Base-by-base conservation (phyloP, 2,329 filamentous ascomycete species). In the Emergomyces pasteurianus region DNA sequence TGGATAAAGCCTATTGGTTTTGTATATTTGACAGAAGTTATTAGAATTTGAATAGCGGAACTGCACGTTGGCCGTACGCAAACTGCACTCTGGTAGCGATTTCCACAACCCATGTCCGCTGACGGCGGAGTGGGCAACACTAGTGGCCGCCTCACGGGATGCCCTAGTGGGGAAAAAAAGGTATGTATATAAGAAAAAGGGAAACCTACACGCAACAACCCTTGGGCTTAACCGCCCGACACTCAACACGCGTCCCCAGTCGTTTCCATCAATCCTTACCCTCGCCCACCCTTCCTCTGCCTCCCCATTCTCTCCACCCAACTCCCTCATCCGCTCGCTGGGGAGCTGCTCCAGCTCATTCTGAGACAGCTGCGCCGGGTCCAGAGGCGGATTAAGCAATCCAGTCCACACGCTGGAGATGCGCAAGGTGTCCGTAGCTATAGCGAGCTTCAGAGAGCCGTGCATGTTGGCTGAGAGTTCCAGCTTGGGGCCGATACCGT, bases 401-500 rank as follows among this genome's bases (percentile, higher is more conserved):
- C 86, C 89, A 2, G 84, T 85, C 94, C 94, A 99, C 50, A 88
- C 83, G 68, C 88, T 94, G 61, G 86, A 86, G 61, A 97, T 95
- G 63, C 87, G 86, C 67, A 96, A 84, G 8, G 88, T 84, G 71
- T 97, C 92, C 0, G 91, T 94, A 42, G 83, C 81, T 63, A 96
- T 87, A 12, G 88, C 85, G 63, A 99, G 80, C 54, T 86, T 86
- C 61, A 99, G 77, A 61, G 86, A 86, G 23, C 94, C 94, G 74
- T 95, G 89, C 90, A 96, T 96, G 74, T 96, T 99, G 36, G 92
- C 94, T 59, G 87, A 87, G 50, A 97, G 77, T 72, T 96, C 90
- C 2, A 99, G 79, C 68, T 91, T 89, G 0, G 90, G 80, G 26
- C 58, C 18, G 65, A 68, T 21, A 60, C 66, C 60, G 61, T 65